phyloP scores from a whole-genome alignment of 352 stramenopile genomes.

The Phytophthora pini region DNA sequence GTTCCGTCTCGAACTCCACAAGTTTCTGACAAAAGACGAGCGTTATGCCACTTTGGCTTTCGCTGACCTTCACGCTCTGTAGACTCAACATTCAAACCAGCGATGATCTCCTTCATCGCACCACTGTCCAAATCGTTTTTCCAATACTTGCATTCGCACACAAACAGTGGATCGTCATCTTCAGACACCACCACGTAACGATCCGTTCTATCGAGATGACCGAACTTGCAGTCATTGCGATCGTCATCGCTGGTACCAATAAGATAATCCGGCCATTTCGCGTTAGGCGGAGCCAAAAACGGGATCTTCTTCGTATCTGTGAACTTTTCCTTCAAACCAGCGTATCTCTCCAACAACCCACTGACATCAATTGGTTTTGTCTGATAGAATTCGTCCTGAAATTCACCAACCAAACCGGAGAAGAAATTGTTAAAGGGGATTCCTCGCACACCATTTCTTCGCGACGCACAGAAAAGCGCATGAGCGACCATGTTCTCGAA shows the following conservation, averaged over 20 bases:
- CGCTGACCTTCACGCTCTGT: not conserved
- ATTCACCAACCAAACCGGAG: constrained; percentile 5
- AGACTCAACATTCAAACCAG: not conserved
- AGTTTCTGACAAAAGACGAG: not conserved
- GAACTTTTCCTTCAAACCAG: not conserved
- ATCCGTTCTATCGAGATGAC: constrained; percentile 3
- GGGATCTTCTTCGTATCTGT: no score
- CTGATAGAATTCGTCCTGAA: constrained; percentile 4
- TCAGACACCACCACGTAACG: not conserved
- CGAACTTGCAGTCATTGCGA: constrained; percentile 25
- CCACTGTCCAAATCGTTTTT: not conserved
- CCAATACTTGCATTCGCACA: constrained; percentile 26
- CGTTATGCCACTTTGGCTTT: not conserved
- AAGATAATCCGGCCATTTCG: no score
- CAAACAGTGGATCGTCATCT: not conserved
- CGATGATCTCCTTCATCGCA: no score
- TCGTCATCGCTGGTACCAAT: no score
- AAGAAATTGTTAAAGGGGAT: no score
- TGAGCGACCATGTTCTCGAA: constrained; percentile 43
- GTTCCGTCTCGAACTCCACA: no score
- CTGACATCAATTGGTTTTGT: not conserved
- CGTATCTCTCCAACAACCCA: constrained; percentile 1
- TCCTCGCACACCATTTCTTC: no score
- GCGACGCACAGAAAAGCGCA: constrained; percentile 9
- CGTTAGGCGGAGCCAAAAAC: constrained; percentile 9